Evolutionary conservation across 2,329 filamentous ascomycete genomes (phyloP).

Genomic region (Colletotrichum brevisporum): DNA sequence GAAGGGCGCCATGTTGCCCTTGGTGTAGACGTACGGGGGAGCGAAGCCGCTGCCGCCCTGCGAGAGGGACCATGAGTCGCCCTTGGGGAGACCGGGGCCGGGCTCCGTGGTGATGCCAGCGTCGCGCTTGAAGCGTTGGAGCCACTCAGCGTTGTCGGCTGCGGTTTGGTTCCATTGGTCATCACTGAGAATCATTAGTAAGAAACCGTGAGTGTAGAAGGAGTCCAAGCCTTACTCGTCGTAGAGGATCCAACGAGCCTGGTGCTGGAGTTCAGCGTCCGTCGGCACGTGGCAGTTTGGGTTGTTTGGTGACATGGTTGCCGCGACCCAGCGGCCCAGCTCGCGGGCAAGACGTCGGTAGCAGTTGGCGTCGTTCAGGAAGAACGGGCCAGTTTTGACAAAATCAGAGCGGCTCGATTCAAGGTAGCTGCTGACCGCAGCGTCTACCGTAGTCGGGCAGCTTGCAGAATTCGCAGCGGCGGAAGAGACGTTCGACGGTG

Average conservation of each 20-base stretch:
- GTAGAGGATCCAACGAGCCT: constrained; percentile 74
- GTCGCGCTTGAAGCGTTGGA: constrained; percentile 73
- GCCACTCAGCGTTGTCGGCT: constrained; percentile 75
- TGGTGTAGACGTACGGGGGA: constrained; percentile 67
- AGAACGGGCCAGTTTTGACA: constrained; percentile 52
- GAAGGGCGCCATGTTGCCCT: constrained; percentile 46
- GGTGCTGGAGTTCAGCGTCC: constrained; percentile 75
- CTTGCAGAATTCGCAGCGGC: background rate
- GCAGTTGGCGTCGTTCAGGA: constrained; percentile 74
- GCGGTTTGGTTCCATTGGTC: constrained; percentile 76
- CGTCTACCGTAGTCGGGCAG: constrained; percentile 7
- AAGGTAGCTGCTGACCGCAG: background rate
- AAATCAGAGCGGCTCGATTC: background rate
- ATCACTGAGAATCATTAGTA: constrained; percentile 56
- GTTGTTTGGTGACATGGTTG: constrained; percentile 71
- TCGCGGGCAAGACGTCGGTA: constrained; percentile 69
- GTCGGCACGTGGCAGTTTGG: constrained; percentile 71
- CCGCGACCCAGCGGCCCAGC: constrained; percentile 65
- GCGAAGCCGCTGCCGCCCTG: constrained; percentile 69
- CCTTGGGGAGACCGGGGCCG: constrained; percentile 64
- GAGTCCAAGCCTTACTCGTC: constrained; percentile 65
- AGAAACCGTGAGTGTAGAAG: background rate
- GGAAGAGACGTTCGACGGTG: constrained; percentile 6
- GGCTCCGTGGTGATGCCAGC: constrained; percentile 64
- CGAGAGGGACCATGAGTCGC: constrained; percentile 60